phyloP scores from a whole-genome alignment of 352 stramenopile species.

The Globisporangium polare region DNA sequence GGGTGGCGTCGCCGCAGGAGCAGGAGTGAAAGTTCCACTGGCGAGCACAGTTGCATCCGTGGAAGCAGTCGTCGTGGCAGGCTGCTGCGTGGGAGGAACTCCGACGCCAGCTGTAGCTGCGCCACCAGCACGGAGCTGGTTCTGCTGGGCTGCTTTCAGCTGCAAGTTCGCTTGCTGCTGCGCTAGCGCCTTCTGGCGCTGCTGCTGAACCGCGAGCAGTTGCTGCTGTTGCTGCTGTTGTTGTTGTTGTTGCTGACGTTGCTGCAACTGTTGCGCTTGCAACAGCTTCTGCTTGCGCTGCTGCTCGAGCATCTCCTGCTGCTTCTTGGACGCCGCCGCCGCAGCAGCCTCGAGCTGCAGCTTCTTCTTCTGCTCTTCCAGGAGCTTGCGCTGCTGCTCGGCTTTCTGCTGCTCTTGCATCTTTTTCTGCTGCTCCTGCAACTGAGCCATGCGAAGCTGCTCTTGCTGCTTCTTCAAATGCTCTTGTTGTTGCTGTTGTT shows the following conservation, averaged over 20 bases:
- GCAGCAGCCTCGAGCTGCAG: constrained; percentile 55
- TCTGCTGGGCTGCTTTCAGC: constrained; percentile 32
- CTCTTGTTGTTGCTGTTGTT: constrained; percentile 38
- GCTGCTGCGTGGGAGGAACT: constrained; percentile 13
- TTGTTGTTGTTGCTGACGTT: constrained; percentile 29
- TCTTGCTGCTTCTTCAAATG: constrained; percentile 69
- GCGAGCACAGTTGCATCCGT: constrained; percentile 18
- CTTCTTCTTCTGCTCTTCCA: constrained; percentile 75
- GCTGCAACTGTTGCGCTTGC: constrained; percentile 41
- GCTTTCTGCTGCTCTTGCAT: constrained; percentile 61
- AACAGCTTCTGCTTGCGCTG: constrained; percentile 64
- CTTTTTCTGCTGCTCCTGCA: constrained; percentile 73
- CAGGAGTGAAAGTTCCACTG: constrained; percentile 2
- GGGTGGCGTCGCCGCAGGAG: not conserved
- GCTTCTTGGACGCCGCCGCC: constrained; percentile 52
- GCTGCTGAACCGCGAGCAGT: constrained; percentile 32
- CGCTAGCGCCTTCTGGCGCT: constrained; percentile 20
- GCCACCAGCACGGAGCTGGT: constrained; percentile 23
- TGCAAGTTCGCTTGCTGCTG: constrained; percentile 39
- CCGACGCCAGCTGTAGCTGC: not conserved
- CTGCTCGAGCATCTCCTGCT: constrained; percentile 55
- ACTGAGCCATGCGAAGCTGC: constrained; percentile 40
- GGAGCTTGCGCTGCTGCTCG: constrained; percentile 55
- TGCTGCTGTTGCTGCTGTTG: constrained; percentile 30
- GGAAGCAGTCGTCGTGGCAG: constrained; percentile 2